Evolutionary conservation across 23 red algal species (phyloP).

Genomic region (Rhodosorus marinus): DNA sequence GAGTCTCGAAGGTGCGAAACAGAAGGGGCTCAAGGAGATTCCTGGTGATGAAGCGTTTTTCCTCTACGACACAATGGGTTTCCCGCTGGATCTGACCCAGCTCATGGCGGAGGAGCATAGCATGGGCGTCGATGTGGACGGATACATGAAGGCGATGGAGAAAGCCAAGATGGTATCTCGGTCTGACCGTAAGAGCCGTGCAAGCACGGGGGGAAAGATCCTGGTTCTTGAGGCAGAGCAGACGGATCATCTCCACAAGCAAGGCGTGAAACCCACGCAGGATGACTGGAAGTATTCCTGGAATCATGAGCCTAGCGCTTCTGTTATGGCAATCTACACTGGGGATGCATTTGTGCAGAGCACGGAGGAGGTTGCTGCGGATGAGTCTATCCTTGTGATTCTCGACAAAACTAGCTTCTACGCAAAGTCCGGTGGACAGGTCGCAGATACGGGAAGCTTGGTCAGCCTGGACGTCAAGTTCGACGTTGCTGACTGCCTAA

Average conservation of each 20-base stretch:
- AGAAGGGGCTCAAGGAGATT: slow-evolving; percentile 18
- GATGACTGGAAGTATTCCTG: slow-evolving; percentile 66
- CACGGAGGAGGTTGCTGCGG: background rate
- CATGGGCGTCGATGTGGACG: slow-evolving; percentile 60
- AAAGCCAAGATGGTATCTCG: slow-evolving; percentile 48
- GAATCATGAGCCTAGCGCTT: slow-evolving; percentile 17
- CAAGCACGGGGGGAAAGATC: slow-evolving; percentile 2
- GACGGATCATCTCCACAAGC: slow-evolving; percentile 13
- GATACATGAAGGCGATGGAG: slow-evolving; percentile 43
- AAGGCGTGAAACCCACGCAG: slow-evolving; percentile 22
- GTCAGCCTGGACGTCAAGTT: slow-evolving; percentile 4
- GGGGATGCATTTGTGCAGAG: slow-evolving; percentile 15
- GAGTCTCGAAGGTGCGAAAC: slow-evolving; percentile 20
- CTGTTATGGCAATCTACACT: slow-evolving; percentile 59
- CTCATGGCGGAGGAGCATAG: slow-evolving; percentile 80
- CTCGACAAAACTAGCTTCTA: slow-evolving; percentile 77
- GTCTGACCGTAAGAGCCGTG: slow-evolving; percentile 27
- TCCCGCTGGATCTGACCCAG: slow-evolving; percentile 89
- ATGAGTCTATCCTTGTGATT: slow-evolving; percentile 35
- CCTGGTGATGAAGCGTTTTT: slow-evolving; percentile 89
- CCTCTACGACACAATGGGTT: slow-evolving; percentile 99
- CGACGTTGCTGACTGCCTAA: slow-evolving; percentile 49
- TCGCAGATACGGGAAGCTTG: slow-evolving; percentile 55
- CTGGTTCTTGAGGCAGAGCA: slow-evolving; percentile 79
- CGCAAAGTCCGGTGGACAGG: slow-evolving; percentile 85